Base-by-base conservation (phyloP, 306 rosid genomes). In the Cyclanthera cordifolia region DNA sequence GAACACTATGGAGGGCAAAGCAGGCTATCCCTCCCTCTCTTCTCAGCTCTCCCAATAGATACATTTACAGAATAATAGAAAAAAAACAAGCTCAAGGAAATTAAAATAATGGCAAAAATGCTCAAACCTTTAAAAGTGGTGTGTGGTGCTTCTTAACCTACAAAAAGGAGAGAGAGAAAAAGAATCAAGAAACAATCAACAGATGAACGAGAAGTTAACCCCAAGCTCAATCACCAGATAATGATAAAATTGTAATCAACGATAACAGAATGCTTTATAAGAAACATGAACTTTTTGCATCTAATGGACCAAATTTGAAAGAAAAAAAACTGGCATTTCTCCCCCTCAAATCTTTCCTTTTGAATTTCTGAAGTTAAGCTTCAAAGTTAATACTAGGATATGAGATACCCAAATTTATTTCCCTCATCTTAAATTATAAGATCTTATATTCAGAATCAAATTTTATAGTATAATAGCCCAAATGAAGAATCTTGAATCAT, bases 81-180 rank as follows among this genome's bases (percentile, higher is more conserved):
- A 63, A 5, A 11, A 11, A 11, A 41, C 19, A 63, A 39, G 34
- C 69, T 21, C 19, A 63, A 14, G 12, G 11, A 63, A 67, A 21
- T 45, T 41, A 47, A 73, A 68, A 17, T 56, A 30, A 17, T 21
- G 53, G 27, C 27, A 72, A 73, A 73, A 71, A 74, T 66, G 70
- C 54, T 73, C 90, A 72, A 76, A 89, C 99, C 99, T 86, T 90
- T 80, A 93, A 78, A 72, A 86, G 71, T 48, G 99, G 99, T 8
- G 99, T 87, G 60, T 87, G 86, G 32, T 13, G 87, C 73, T 76
- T 86, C 81, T 86, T 87, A 76, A 93, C 89, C 99, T 93, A 84
- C 83, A 80, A 71, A 71, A 37, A 52, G 27, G 27, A 67, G 19
- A 28, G 47, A 12, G 61, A 12, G 41, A 58, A 58, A 9, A 13